Conservation (phyloP, 129 eudicot genomes). For the Daucus carota region DNA sequence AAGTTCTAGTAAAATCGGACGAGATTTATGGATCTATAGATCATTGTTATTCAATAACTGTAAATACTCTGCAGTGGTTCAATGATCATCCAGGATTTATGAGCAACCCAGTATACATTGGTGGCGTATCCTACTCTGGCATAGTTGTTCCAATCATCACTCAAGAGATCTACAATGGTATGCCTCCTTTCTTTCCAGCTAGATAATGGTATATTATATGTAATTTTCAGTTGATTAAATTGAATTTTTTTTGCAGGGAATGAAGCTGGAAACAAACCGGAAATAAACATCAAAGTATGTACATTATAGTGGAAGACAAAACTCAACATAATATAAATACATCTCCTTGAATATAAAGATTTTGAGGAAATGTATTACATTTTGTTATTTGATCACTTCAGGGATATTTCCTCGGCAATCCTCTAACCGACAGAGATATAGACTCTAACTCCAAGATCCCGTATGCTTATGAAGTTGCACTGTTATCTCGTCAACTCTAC, state of each 20-base stretch:
- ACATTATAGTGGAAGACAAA: background rate
- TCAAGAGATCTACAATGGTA: background rate
- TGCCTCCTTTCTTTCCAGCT: no score
- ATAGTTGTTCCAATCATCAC: background rate
- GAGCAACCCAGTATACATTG: background rate
- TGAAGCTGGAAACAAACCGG: background rate
- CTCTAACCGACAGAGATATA: background rate
- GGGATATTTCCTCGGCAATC: slow-evolving; percentile 9
- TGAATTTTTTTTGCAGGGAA: background rate
- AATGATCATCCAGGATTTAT: background rate
- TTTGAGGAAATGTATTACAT: no score
- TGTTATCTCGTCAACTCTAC: background rate
- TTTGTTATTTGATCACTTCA: background rate
- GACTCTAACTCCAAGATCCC: slow-evolving; percentile 3
- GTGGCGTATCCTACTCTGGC: slow-evolving; percentile 2
- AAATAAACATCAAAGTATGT: background rate
- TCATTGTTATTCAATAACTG: no score
- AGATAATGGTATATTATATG: no score
- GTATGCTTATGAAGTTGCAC: background rate
- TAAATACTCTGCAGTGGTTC: slow-evolving; percentile 2
- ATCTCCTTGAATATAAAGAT: no score
- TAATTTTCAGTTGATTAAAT: no score
- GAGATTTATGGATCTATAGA: no score
- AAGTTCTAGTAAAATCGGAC: no score
- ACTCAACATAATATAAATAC: no score